These are phyloP conservation scores for Globisporangium radiosum DNA, from an alignment of 352 stramenopile genomes.

Conservation along the genomic window DNA sequence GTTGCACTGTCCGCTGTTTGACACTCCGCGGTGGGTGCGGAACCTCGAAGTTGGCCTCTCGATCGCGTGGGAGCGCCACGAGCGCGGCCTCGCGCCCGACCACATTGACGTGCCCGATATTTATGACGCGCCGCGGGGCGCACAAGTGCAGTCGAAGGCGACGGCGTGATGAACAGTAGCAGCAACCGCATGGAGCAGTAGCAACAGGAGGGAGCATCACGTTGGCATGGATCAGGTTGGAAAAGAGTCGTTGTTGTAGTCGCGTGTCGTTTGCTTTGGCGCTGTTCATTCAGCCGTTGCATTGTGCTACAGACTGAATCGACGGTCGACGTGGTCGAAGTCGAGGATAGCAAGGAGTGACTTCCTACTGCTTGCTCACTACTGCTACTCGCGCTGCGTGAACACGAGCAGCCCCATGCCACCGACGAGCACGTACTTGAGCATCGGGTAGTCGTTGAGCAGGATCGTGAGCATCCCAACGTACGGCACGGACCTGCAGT, in stretches of 20 bases:
- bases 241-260: no score
- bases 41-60: slow-evolving; percentile 81
- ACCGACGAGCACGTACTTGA: slow-evolving; percentile 89
- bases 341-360: not conserved
- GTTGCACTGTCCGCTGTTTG: slow-evolving; percentile 66
- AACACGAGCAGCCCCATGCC: slow-evolving; percentile 78
- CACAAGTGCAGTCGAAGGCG: not conserved
- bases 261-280: no score
- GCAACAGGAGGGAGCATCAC: no score
- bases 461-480: slow-evolving; percentile 98
- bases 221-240: no score
- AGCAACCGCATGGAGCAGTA: not conserved
- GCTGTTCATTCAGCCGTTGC: no score
- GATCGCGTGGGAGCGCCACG: slow-evolving; percentile 69
- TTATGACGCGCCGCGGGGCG: slow-evolving; percentile 28
- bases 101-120: slow-evolving; percentile 82
- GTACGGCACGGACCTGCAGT: slow-evolving; percentile 91
- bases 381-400: slow-evolving; percentile 64
- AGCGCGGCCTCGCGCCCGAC: slow-evolving; percentile 53
- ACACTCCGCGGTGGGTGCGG: slow-evolving; percentile 69
- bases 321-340: no score
- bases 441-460: slow-evolving; percentile 97
- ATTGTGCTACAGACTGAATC: no score
- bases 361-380: not conserved
- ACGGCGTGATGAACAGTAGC: not conserved